phyloP scores from a whole-genome alignment of 345 rosid genomes.

The Eucalyptus victrix region DNA sequence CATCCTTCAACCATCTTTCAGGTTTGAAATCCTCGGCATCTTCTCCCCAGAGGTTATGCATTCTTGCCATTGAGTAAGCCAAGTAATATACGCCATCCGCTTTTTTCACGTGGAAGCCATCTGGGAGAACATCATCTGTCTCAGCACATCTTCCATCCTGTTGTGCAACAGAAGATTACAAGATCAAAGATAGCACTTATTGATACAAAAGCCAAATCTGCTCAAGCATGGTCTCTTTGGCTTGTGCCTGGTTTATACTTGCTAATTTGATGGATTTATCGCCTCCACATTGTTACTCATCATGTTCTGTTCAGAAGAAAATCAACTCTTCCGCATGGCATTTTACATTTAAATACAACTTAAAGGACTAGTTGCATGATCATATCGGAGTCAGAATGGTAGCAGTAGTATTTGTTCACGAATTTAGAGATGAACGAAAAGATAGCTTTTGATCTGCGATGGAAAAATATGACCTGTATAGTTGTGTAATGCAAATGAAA shows the following conservation, averaged over 20 bases:
- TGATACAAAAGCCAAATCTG: background rate
- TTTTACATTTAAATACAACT: background rate
- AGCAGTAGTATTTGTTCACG: background rate
- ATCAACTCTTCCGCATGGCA: background rate
- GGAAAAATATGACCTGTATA: background rate
- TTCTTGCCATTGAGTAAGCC: slow-evolving; percentile 78
- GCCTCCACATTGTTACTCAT: background rate
- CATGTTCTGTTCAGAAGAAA: background rate
- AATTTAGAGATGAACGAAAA: background rate
- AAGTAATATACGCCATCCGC: slow-evolving; percentile 48
- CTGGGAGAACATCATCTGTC: slow-evolving; percentile 58
- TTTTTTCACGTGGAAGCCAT: slow-evolving; percentile 39
- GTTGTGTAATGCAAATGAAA: background rate
- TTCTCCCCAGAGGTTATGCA: slow-evolving; percentile 68
- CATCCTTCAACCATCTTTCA: slow-evolving; percentile 68
- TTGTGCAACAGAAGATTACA: background rate
- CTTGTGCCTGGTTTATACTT: background rate
- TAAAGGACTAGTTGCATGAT: background rate
- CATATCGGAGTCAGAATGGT: background rate
- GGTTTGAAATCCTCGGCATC: slow-evolving; percentile 61
- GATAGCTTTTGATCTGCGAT: background rate
- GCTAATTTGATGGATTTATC: background rate
- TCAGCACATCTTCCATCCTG: slow-evolving; percentile 60
- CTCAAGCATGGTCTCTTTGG: background rate
- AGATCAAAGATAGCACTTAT: background rate